Conservation (phyloP, 108 stramenopile species). For the Fragilaria crotonensis region DNA sequence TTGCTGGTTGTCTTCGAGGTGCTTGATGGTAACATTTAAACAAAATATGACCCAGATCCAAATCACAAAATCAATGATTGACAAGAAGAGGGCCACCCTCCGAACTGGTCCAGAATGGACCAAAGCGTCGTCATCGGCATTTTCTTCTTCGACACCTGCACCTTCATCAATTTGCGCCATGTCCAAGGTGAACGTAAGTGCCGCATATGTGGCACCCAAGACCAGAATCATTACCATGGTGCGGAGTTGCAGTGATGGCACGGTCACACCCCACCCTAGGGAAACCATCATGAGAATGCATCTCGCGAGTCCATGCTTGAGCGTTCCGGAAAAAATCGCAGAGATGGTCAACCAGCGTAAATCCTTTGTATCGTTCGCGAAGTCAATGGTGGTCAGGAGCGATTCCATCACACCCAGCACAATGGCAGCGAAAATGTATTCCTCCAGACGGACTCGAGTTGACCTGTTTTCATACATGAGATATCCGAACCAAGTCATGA, state of each 20-base stretch:
- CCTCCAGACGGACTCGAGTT: background rate
- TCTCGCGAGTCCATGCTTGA: background rate
- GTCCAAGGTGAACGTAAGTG: background rate
- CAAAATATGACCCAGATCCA: background rate
- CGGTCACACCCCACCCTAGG: background rate
- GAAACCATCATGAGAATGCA: background rate
- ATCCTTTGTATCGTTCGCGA: background rate
- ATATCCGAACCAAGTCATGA: background rate
- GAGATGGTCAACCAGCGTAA: background rate
- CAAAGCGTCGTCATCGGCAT: background rate
- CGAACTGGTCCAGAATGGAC: background rate
- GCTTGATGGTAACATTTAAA: background rate
- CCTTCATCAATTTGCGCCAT: background rate
- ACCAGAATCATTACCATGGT: background rate
- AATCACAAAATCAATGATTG: background rate
- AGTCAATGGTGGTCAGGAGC: background rate
- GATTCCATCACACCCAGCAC: background rate
- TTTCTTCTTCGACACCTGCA: background rate
- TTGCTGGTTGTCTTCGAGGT: background rate
- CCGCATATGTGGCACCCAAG: background rate
- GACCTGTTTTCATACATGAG: background rate
- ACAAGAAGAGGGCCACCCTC: background rate
- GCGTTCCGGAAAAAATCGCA: background rate
- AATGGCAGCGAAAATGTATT: background rate
- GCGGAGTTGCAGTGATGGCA: background rate